Evolutionary conservation across 768 basidiomycete species (phyloP), one percentile per base, ranked within the genome.

Genomic region (Antrodiella citrinella): DNA sequence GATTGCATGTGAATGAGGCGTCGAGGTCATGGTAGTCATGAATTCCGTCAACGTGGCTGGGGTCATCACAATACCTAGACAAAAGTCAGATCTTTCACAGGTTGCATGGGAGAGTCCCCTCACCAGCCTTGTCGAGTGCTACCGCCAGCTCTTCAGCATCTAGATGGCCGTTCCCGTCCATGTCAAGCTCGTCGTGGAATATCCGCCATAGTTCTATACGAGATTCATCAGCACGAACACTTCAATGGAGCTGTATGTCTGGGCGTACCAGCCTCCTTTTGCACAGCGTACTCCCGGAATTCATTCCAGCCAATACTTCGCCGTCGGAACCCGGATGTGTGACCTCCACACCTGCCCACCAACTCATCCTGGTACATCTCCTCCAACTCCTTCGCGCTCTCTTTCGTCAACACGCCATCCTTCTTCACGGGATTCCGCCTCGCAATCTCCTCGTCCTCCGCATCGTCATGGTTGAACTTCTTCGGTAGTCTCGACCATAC

Each of bases 151-250:
- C 86, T 13, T 69, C 66, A 5, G 76, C 70, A 59, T 93, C 91
- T 24, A 96, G 65, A 50, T 77, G 79, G 5, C 91, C 92, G 66
- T 96, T 90, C 22, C 86, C 78, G 60, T 96, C 91, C 53, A 91
- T 71, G 69, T 95, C 94, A 45, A 96, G 76, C 59, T 93, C 87
- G 61, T 91, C 76, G 56, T 90, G 89, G 67, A 96, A 96, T 49
- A 93, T 82, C 46, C 79, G 73, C 94, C 94, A 96, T 19, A 96
- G 73, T 66, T 95, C 92, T 91, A 51, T 45, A n/a, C n/a, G n/a
- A n/a, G n/a, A n/a, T n/a, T n/a, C n/a, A n/a, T n/a, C n/a, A n/a
- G n/a, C n/a, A 19, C 2, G 38, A 21, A 45, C 20, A 4, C 13
- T 26, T 21, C n/a, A 35, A 21, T 24, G 51, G 26, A 39, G 41